Evolutionary conservation across 1,139 yeast genomes (phyloP).

Genomic region (Protomyces lactucae-debilis): DNA sequence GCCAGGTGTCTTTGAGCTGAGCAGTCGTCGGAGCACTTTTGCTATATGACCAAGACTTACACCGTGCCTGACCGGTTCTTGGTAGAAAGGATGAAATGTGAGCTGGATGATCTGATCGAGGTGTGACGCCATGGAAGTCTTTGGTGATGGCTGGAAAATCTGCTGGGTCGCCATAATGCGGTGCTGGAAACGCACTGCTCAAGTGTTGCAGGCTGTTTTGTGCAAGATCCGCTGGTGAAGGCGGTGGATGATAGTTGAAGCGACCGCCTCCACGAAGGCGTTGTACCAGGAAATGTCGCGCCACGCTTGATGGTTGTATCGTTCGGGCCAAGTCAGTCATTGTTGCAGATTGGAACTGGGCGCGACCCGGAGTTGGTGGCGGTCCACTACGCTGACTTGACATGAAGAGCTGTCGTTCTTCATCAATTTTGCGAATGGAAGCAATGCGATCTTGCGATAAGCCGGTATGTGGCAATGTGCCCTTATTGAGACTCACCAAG

Average conservation of each 20-base stretch:
- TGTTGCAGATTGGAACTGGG: background rate
- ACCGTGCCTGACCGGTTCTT: background rate
- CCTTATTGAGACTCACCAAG: background rate
- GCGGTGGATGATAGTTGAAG: background rate
- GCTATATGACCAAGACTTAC: background rate
- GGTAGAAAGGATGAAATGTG: slow-evolving; percentile 10
- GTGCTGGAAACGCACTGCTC: slow-evolving; percentile 18
- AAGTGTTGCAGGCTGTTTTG: background rate
- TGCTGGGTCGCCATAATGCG: slow-evolving; percentile 8
- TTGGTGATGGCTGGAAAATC: slow-evolving; percentile 6
- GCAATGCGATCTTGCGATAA: background rate
- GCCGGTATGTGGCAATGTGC: background rate
- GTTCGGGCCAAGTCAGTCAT: background rate
- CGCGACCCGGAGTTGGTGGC: background rate
- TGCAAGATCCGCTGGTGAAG: background rate
- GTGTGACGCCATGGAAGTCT: slow-evolving; percentile 17
- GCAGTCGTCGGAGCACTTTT: background rate
- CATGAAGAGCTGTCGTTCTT: background rate
- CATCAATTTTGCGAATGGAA: background rate
- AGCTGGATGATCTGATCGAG: background rate
- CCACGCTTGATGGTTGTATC: background rate
- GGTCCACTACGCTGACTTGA: background rate
- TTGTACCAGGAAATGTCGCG: background rate
- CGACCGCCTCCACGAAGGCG: background rate
- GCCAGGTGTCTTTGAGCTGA: background rate